A percentile compares a stretch with the other conserved stretches of the same genome.
Conservation (phyloP, 2,329 filamentous ascomycete genomes). For the Fusarium ambrosium region DNA sequence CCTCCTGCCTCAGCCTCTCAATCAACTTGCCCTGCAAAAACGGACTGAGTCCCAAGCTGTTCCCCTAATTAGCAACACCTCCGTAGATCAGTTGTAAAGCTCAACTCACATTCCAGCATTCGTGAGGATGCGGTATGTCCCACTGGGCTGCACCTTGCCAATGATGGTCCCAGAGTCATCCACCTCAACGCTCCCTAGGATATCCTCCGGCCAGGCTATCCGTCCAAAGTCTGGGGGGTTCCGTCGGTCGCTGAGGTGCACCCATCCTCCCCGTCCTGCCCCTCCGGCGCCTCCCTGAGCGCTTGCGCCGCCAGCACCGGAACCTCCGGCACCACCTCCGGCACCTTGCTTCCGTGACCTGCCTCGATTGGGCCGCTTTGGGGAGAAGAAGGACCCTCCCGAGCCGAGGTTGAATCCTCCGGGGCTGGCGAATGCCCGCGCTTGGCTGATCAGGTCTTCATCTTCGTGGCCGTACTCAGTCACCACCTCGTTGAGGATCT, state of each 20-base stretch:
- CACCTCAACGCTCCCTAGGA: conserved; percentile 76
- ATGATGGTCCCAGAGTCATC: conserved; percentile 69
- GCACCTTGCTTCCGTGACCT: conserved; percentile 52
- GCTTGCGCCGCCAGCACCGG: conserved; percentile 68
- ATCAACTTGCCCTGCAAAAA: conserved; percentile 68
- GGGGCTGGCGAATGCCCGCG: conserved; percentile 70
- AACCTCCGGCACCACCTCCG: conserved; percentile 57
- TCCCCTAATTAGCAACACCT: conserved; percentile 35
- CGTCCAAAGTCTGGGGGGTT: conserved; percentile 76
- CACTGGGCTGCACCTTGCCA: conserved; percentile 70
- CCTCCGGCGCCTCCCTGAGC: conserved; percentile 73
- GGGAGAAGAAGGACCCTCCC: conserved; percentile 64
- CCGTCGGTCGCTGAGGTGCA: conserved; percentile 74
- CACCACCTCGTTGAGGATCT: conserved; percentile 70
- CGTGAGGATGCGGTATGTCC: conserved; percentile 74
- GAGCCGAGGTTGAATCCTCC: conserved; percentile 67
- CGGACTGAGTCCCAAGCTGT: conserved; percentile 51
- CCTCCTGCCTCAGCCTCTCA: conserved; percentile 66
- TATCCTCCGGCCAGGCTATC: conserved; percentile 79
- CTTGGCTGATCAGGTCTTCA: conserved; percentile 67
- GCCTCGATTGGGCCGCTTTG: conserved; percentile 54
- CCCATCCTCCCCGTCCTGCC: conserved; percentile 70
- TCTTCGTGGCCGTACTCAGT: conserved; percentile 68
- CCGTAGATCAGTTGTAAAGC: background rate
- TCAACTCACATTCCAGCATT: conserved; percentile 77